Percentiles rank a stretch among this genome's conserved stretches.
These are phyloP conservation scores for Colletotrichum incanum DNA, from an alignment of 2,329 filamentous ascomycete genomes.

Conservation along the genomic window DNA sequence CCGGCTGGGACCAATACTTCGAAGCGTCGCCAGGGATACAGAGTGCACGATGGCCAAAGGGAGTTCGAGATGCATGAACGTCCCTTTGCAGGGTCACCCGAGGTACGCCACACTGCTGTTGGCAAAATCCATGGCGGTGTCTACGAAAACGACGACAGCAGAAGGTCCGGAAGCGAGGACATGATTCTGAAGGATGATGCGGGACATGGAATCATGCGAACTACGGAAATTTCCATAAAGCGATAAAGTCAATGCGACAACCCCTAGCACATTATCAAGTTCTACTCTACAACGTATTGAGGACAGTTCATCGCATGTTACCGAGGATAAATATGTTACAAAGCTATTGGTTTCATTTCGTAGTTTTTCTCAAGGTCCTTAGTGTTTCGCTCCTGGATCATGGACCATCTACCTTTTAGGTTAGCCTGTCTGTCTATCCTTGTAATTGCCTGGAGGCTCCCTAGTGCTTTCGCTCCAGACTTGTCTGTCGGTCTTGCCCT, in stretches of 20 bases:
- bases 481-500: too few relatives aligned
- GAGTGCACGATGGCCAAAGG: constrained; percentile 6
- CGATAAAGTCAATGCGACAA: not conserved
- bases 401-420: too few relatives aligned
- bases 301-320: not conserved
- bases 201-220: constrained; percentile 22
- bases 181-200: constrained; percentile 25
- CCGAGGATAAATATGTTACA: too few relatives aligned
- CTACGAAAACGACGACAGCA: not conserved
- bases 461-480: too few relatives aligned
- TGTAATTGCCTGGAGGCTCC: not conserved
- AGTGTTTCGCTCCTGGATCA: too few relatives aligned
- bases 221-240: constrained; percentile 22
- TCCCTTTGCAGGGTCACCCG: constrained; percentile 18
- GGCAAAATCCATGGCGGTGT: not conserved
- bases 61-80: constrained; percentile 29
- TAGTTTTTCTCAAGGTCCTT: too few relatives aligned
- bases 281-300: too few relatives aligned
- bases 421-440: too few relatives aligned
- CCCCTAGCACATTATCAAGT: not conserved
- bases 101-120: not conserved
- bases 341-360: too few relatives aligned
- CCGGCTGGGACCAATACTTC: constrained; percentile 23
- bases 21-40: constrained; percentile 29
- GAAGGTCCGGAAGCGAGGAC: constrained; percentile 18